These are phyloP conservation scores for Ophiostoma montium DNA, from an alignment of 2,329 filamentous ascomycete genomes.

Conservation along the genomic window DNA sequence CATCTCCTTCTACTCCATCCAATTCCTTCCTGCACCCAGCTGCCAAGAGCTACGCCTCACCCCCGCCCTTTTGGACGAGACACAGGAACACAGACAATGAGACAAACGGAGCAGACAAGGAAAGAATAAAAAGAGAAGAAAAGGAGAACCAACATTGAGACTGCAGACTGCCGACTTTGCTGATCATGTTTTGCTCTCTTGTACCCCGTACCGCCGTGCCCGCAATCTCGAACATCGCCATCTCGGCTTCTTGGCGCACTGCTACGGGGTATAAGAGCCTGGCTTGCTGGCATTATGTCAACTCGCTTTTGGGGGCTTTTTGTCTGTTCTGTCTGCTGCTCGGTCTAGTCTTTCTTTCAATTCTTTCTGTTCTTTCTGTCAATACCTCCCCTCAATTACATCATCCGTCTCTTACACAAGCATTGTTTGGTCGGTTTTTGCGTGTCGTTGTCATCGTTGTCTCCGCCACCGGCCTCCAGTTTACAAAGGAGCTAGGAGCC, in stretches of 20 bases:
- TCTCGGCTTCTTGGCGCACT: not conserved
- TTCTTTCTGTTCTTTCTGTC: too few relatives aligned
- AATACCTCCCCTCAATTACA: too few relatives aligned
- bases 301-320: not conserved
- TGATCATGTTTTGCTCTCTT: not conserved
- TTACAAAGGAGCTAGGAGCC: too few relatives aligned
- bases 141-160: too few relatives aligned
- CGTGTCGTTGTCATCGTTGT: too few relatives aligned
- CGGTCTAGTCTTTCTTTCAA: too few relatives aligned
- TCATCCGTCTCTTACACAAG: too few relatives aligned
- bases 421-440: too few relatives aligned
- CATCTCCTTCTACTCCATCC: not conserved
- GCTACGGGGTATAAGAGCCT: too few relatives aligned
- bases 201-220: slow-evolving; percentile 2
- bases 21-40: not conserved
- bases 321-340: too few relatives aligned
- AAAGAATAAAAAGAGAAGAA: too few relatives aligned
- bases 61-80: slow-evolving; percentile 6
- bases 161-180: not conserved
- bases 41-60: slow-evolving; percentile 5
- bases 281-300: not conserved
- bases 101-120: not conserved
- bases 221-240: slow-evolving; percentile 7
- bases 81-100: slow-evolving; percentile 5
- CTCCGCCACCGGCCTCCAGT: too few relatives aligned